A percentile compares a stretch with the other conserved stretches of the same genome.
phyloP scores from a whole-genome alignment of 441 rosid genomes.

The Pelargonium fulgidum region DNA sequence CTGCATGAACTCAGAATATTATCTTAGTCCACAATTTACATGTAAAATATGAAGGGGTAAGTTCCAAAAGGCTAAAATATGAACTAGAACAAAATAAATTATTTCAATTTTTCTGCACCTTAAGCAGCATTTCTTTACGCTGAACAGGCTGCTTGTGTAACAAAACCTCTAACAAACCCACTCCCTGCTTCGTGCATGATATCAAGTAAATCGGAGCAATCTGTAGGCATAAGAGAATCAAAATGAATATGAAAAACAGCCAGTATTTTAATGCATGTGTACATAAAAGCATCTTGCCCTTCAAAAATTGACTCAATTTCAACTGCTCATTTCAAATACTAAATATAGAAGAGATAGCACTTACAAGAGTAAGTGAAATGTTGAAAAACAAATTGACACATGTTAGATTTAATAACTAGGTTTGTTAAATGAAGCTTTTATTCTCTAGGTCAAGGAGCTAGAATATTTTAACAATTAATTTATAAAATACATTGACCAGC shows the following conservation, averaged over 20 bases:
- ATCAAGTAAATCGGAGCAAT: slow-evolving; percentile 82
- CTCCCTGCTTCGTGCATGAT: slow-evolving; percentile 78
- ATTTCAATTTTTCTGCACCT: slow-evolving; percentile 37
- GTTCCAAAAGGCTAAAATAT: not conserved
- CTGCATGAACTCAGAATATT: slow-evolving; percentile 33
- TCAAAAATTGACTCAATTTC: not conserved
- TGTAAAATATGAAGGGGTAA: not conserved
- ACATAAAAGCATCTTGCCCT: not conserved
- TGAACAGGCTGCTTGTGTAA: slow-evolving; percentile 71
- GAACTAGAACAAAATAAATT: slow-evolving; percentile 1
- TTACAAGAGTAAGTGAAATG: not conserved
- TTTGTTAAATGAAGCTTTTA: not conserved
- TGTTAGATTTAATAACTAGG: not conserved
- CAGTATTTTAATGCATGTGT: not conserved
- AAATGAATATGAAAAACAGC: slow-evolving; percentile 9
- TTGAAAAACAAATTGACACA: not conserved
- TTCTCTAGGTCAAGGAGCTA: not conserved
- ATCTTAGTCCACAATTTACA: slow-evolving; percentile 1
- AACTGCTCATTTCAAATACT: not conserved
- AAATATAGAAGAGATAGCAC: not conserved
- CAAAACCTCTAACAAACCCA: slow-evolving; percentile 67
- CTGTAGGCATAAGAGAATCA: slow-evolving; percentile 34
- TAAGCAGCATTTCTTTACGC: slow-evolving; percentile 52
- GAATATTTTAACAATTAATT: not conserved
- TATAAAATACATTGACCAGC: not conserved